phyloP scores from a whole-genome alignment of 768 basidiomycete genomes.

The Tylopilus balloui region DNA sequence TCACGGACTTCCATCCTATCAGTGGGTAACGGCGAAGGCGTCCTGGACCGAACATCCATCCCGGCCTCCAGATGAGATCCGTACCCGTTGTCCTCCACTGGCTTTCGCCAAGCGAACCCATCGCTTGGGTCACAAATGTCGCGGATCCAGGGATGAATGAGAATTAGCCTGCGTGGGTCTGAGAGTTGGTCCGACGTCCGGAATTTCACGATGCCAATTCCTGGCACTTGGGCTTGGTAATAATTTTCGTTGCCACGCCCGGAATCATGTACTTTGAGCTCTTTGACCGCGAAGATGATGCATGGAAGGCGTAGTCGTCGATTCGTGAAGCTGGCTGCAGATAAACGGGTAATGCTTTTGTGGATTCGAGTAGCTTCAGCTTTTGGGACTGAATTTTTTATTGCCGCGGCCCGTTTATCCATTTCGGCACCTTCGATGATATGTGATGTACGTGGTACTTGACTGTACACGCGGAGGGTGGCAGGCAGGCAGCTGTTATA shows the following conservation, averaged over 20 bases:
- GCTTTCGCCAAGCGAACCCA: background rate
- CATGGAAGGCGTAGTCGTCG: background rate
- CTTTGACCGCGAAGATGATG: background rate
- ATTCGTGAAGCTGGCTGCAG: background rate
- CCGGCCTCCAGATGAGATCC: background rate
- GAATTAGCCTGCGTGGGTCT: background rate
- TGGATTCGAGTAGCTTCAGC: background rate
- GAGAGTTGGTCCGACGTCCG: background rate
- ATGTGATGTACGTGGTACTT: background rate
- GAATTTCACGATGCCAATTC: slow-evolving; percentile 3
- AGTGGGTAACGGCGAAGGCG: background rate
- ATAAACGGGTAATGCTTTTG: background rate
- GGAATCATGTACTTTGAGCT: background rate
- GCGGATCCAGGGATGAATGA: slow-evolving; percentile 14
- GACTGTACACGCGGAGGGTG: background rate
- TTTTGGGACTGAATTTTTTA: background rate
- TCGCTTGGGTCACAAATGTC: background rate
- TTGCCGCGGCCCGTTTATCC: background rate
- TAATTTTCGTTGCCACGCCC: background rate
- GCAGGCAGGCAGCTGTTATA: background rate
- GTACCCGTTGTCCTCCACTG: background rate
- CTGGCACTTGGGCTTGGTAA: slow-evolving; percentile 5
- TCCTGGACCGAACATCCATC: background rate
- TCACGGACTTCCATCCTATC: background rate
- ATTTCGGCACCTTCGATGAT: background rate